Evolutionary conservation across 2,329 filamentous ascomycete genomes (phyloP).

Genomic region (Leptographium procerum): DNA sequence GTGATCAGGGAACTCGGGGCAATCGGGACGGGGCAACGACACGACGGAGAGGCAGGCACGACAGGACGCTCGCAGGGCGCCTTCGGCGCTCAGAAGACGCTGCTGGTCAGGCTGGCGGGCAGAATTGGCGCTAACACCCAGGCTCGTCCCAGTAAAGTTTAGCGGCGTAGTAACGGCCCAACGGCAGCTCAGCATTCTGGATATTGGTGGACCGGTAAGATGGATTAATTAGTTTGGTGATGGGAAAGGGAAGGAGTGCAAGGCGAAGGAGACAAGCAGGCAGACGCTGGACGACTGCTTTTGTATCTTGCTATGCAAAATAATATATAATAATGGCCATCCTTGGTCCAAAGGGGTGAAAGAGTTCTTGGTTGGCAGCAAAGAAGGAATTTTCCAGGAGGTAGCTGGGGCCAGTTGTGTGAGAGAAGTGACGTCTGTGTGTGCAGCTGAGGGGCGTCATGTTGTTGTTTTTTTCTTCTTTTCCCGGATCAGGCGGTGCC

Average conservation of each 20-base stretch:
- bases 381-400: background rate
- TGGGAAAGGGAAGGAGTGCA: background rate
- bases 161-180: constrained; percentile 10
- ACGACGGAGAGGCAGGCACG: background rate
- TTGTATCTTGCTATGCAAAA: too few species aligned
- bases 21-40: constrained; percentile 1
- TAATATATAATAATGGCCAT: background rate
- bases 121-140: background rate
- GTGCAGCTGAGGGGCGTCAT: background rate
- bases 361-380: too few species aligned
- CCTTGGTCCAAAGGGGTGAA: background rate
- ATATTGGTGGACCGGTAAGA: background rate
- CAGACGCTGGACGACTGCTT: background rate
- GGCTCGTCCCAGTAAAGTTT: constrained; percentile 9
- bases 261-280: background rate
- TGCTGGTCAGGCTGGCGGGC: background rate
- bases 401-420: background rate
- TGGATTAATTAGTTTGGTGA: background rate
- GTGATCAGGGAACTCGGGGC: constrained; percentile 1
- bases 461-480: background rate
- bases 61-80: background rate
- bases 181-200: constrained; percentile 9
- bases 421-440: constrained; percentile 1
- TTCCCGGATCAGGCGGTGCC: background rate
- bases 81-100: background rate